Conservation (phyloP, 768 basidiomycete species). For the Lyophyllum semitale region DNA sequence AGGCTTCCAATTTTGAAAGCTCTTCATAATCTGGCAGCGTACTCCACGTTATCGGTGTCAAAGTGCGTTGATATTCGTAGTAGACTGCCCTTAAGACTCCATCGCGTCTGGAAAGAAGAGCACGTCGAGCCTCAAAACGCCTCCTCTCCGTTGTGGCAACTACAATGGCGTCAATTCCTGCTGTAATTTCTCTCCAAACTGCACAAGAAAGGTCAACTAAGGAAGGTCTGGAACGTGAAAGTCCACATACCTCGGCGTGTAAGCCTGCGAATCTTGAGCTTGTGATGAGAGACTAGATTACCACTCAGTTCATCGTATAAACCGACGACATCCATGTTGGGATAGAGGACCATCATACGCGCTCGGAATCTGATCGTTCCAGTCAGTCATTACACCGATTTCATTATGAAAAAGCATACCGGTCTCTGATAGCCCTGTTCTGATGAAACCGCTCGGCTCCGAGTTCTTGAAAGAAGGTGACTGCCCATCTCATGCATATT, state of each 20-base stretch:
- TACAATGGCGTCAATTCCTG: background rate
- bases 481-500: background rate
- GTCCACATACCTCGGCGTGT: background rate
- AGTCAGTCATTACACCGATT: too few relatives aligned
- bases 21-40: background rate
- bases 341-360: background rate
- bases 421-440: too few relatives aligned
- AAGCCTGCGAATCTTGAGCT: background rate
- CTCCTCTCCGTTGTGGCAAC: background rate
- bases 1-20: background rate
- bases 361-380: background rate
- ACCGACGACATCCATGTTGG: too few relatives aligned
- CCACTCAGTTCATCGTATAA: too few relatives aligned
- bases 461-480: background rate
- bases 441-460: too few relatives aligned
- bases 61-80: background rate
- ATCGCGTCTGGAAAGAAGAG: background rate
- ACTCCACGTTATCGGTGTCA: background rate
- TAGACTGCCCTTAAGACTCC: background rate
- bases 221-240: background rate
- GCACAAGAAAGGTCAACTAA: background rate
- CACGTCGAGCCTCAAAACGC: background rate
- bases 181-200: slow-evolving; percentile 1
- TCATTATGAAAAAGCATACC: too few relatives aligned
- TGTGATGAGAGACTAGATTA: too few relatives aligned